These are phyloP conservation scores for Fusarium brevicatenulatum DNA, from an alignment of 2,329 filamentous ascomycete species.

Conservation along the genomic window DNA sequence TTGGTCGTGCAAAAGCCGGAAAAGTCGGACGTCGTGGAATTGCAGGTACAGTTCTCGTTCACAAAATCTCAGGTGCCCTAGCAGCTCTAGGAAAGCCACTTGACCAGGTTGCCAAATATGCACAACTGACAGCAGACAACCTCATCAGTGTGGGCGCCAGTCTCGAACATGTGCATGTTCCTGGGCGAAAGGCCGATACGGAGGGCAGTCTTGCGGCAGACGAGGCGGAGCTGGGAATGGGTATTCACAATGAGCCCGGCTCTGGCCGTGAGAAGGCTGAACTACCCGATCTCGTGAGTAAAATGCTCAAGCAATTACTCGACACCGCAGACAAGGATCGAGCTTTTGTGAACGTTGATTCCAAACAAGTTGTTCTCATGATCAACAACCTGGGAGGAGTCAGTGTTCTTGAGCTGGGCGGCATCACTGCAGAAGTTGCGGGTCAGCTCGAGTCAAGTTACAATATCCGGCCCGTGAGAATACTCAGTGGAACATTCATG, in stretches of 20 bases:
- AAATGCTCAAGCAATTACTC: conserved; percentile 76
- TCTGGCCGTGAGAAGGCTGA: conserved; percentile 63
- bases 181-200: conserved; percentile 72
- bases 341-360: conserved; percentile 73
- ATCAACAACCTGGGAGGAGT: conserved; percentile 82
- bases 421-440: conserved; percentile 75
- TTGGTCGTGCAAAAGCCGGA: conserved; percentile 82
- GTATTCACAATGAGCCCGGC: conserved; percentile 78
- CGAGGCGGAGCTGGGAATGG: conserved; percentile 77
- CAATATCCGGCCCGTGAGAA: conserved; percentile 70
- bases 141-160: conserved; percentile 87
- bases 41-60: conserved; percentile 89
- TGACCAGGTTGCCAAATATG: conserved; percentile 77
- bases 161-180: conserved; percentile 91
- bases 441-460: conserved; percentile 68
- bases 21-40: conserved; percentile 93
- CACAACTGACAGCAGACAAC: conserved; percentile 77
- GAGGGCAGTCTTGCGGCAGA: conserved; percentile 65
- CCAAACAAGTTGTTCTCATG: conserved; percentile 73
- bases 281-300: conserved; percentile 65
- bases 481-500: conserved; percentile 79
- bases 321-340: conserved; percentile 73
- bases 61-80: conserved; percentile 88
- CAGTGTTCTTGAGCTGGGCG: conserved; percentile 76
- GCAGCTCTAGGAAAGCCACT: conserved; percentile 76